Conservation (phyloP, 164 flowering plant species). For the Aristolochia fimbriata region DNA sequence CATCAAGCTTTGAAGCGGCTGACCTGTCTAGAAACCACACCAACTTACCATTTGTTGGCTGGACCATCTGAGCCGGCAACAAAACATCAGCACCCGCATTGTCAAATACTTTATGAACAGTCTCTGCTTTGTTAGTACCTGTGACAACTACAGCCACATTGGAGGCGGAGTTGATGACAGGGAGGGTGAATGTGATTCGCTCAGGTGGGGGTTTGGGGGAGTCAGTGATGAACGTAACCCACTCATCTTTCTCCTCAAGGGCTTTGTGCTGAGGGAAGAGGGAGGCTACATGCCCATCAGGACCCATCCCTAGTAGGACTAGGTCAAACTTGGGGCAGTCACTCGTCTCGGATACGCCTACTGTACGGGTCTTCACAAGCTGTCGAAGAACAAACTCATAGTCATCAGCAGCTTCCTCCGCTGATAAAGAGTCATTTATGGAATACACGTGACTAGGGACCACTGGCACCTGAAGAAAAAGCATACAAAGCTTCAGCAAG, state of each 20-base stretch:
- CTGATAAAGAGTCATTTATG: conserved; percentile 60
- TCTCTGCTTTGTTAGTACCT: conserved; percentile 52
- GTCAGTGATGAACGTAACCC: conserved; percentile 70
- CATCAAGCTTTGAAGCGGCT: conserved; percentile 52
- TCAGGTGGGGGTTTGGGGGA: conserved; percentile 79
- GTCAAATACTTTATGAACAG: conserved; percentile 37
- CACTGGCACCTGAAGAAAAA: conserved; percentile 48
- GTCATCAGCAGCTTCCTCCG: conserved; percentile 70
- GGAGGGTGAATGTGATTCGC: conserved; percentile 73
- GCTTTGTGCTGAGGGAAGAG: conserved; percentile 52
- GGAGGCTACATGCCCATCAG: conserved; percentile 71
- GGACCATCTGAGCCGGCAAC: conserved; percentile 54
- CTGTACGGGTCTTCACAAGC: conserved; percentile 45
- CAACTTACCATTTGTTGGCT: conserved; percentile 46
- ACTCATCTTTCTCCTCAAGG: conserved; percentile 40
- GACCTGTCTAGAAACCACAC: conserved; percentile 69
- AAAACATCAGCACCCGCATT: conserved; percentile 24
- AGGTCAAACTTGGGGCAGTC: conserved; percentile 83
- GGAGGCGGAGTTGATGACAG: conserved; percentile 73
- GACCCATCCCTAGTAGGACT: conserved; percentile 71
- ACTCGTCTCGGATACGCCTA: conserved; percentile 41
- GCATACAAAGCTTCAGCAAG: background rate
- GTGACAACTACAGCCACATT: conserved; percentile 60
- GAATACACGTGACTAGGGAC: conserved; percentile 57
- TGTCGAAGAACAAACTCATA: conserved; percentile 60